These are phyloP conservation scores for Beauveria varroae DNA, from an alignment of 2,329 filamentous ascomycete species.

Conservation along the genomic window DNA sequence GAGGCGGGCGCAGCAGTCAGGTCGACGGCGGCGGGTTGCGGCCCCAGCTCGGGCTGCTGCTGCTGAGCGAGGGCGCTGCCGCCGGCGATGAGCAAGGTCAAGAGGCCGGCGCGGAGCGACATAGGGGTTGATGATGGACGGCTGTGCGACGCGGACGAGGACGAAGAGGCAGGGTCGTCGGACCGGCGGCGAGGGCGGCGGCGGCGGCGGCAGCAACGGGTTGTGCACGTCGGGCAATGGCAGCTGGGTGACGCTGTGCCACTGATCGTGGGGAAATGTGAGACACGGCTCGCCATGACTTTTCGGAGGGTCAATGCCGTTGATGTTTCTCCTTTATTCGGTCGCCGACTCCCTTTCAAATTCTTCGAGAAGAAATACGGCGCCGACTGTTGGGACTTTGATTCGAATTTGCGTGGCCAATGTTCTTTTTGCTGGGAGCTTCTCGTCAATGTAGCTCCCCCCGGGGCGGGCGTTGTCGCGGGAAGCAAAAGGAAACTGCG, in stretches of 20 bases:
- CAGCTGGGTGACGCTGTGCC: not conserved
- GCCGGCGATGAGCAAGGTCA: not conserved
- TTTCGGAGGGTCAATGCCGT: not conserved
- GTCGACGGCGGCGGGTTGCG: not conserved
- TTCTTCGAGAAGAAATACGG: no score
- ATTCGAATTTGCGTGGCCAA: no score
- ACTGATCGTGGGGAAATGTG: not conserved
- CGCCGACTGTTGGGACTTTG: no score
- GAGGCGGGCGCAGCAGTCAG: not conserved
- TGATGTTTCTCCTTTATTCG: not conserved
- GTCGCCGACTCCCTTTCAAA: no score
- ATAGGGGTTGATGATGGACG: not conserved
- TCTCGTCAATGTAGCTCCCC: no score
- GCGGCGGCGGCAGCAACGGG: not conserved
- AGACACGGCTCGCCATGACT: slow-evolving; percentile 7
- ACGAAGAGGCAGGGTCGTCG: not conserved
- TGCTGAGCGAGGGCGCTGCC: not conserved
- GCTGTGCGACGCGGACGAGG: not conserved
- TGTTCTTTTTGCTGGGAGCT: no score
- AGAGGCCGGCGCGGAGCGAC: not conserved
- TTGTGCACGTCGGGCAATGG: not conserved
- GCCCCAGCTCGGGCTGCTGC: not conserved
- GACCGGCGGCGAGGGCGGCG: not conserved
- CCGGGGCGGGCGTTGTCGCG: no score
- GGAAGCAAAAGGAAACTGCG: no score